Evolutionary conservation across 148 eudicot genomes (phyloP).

Genomic region (Euryodendron excelsum): DNA sequence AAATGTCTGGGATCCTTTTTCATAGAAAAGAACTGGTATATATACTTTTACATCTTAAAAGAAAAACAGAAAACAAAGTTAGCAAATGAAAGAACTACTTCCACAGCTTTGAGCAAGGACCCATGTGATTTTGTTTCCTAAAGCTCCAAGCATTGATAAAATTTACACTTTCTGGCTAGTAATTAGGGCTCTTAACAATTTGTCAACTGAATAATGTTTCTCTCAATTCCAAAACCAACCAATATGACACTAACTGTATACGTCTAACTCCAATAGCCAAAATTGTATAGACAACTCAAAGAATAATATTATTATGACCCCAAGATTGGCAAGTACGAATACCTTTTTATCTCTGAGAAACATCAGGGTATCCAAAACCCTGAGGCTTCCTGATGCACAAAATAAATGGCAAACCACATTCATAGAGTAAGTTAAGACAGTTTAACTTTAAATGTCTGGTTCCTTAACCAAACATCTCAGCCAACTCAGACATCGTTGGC

Average conservation of each 20-base stretch:
- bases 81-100: too few relatives aligned
- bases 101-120: too few relatives aligned
- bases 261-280: neutral
- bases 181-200: neutral
- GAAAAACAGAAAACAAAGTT: too few relatives aligned
- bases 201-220: neutral
- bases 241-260: neutral
- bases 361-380: neutral
- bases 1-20: too few relatives aligned
- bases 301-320: too few relatives aligned
- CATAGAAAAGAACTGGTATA: too few relatives aligned
- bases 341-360: neutral
- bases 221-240: slow-evolving; percentile 7
- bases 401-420: neutral
- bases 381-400: neutral
- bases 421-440: neutral
- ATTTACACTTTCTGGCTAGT: neutral
- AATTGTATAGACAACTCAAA: neutral
- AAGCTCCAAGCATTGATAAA: neutral
- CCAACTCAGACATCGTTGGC: neutral
- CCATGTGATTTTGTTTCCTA: too few relatives aligned
- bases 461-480: neutral
- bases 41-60: too few relatives aligned
- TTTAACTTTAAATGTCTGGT: neutral
- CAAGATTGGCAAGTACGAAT: neutral